phyloP scores from a whole-genome alignment of 345 rosid genomes.

The Linum usitatissimum region DNA sequence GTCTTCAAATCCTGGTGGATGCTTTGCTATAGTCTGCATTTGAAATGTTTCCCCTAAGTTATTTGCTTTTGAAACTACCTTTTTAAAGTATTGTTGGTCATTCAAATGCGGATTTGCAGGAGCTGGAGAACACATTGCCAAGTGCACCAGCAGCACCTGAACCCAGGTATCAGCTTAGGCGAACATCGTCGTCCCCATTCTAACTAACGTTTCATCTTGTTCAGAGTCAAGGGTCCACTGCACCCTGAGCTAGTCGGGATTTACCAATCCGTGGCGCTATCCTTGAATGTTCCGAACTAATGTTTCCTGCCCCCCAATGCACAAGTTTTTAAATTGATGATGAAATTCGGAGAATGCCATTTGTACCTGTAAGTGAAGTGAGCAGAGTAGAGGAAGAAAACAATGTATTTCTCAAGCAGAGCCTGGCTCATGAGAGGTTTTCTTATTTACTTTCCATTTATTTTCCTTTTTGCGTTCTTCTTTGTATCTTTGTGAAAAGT shows the following conservation, averaged over 20 bases:
- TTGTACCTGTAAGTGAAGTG: neutral
- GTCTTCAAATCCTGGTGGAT: no score
- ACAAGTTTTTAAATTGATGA: no score
- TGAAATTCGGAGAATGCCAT: no score
- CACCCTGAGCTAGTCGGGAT: no score
- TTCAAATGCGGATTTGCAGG: conserved; percentile 26
- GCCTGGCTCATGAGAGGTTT: neutral
- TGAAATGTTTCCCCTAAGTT: neutral
- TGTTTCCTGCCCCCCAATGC: no score
- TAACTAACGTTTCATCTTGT: conserved; percentile 17
- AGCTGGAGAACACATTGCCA: conserved; percentile 51
- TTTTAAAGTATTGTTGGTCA: neutral
- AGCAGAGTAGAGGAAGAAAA: neutral
- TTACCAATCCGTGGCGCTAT: no score
- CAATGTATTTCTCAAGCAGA: neutral
- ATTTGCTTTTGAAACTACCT: neutral
- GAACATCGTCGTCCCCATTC: conserved; percentile 59
- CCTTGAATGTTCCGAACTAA: no score
- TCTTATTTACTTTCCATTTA: no score
- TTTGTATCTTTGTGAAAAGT: neutral
- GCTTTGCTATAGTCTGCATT: no score
- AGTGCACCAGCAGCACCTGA: conserved; percentile 46
- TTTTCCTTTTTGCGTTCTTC: neutral
- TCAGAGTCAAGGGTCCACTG: no score
- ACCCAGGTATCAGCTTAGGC: conserved; percentile 55